These are phyloP conservation scores for Physaria fendleri DNA, from an alignment of 345 rosid genomes.

Conservation along the genomic window DNA sequence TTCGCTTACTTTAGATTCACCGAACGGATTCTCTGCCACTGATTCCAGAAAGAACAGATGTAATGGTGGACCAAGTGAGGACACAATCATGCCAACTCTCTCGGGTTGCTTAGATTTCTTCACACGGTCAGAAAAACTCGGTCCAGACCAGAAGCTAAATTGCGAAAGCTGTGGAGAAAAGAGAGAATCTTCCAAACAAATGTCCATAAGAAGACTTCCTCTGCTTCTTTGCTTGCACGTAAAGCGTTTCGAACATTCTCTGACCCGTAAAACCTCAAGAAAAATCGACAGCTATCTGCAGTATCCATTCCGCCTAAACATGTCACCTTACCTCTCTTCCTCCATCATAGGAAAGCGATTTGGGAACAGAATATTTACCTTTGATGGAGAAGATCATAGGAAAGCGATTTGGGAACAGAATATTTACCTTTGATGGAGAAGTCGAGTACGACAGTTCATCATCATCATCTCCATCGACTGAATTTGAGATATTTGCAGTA, in stretches of 20 bases:
- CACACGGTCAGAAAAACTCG: conserved; percentile 76
- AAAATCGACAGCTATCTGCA: conserved; percentile 76
- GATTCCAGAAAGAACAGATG: conserved; percentile 23
- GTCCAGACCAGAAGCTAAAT: conserved; percentile 78
- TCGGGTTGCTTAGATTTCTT: conserved; percentile 76
- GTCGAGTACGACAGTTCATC: conserved; percentile 38
- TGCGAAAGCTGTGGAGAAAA: conserved; percentile 78
- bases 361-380: conserved; percentile 59
- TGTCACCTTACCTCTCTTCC: conserved; percentile 75
- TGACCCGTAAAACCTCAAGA: conserved; percentile 50
- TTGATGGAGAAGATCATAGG: conserved; percentile 60
- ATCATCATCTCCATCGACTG: conserved; percentile 30
- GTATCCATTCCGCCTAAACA: conserved; percentile 74
- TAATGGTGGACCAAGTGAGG: conserved; percentile 27
- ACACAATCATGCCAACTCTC: conserved; percentile 45
- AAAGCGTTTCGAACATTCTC: conserved; percentile 84
- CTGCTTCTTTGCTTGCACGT: conserved; percentile 77
- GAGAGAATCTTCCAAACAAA: conserved; percentile 77
- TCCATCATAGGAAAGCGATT: conserved; percentile 62
- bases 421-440: conserved; percentile 51
- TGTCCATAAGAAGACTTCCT: conserved; percentile 86
- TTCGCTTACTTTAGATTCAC: conserved; percentile 67
- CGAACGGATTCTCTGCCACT: conserved; percentile 23
- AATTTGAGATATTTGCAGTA: conserved; percentile 82
- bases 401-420: conserved; percentile 68